These are phyloP conservation scores for Camillea tinctor DNA, from an alignment of 2,329 filamentous ascomycete species.

Conservation along the genomic window DNA sequence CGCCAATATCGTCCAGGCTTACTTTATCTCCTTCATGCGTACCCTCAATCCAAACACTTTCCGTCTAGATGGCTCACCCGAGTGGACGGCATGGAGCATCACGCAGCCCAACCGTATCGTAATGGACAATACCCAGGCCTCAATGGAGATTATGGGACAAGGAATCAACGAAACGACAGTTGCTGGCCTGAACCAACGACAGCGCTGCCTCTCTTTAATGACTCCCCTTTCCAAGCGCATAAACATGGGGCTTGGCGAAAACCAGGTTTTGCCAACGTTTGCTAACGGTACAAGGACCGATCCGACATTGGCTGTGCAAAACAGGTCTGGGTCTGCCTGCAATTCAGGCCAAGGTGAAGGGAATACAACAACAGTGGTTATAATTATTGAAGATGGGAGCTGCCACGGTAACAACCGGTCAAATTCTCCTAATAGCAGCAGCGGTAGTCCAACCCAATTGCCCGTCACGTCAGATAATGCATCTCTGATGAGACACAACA, in stretches of 20 bases:
- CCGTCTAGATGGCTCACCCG: not conserved
- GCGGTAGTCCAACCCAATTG: not conserved
- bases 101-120: not conserved
- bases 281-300: not conserved
- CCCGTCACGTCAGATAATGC: not conserved
- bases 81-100: not conserved
- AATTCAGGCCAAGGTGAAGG: not conserved
- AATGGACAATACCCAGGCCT: not conserved
- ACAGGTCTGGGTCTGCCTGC: not conserved
- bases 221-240: not conserved
- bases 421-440: not conserved
- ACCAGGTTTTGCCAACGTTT: not conserved
- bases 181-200: not conserved
- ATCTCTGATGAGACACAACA: not conserved
- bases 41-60: not conserved
- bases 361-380: not conserved
- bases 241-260: not conserved
- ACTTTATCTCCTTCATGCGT: not conserved
- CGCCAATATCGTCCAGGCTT: not conserved
- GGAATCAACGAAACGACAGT: not conserved
- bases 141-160: not conserved
- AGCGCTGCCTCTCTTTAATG: not conserved
- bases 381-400: not conserved
- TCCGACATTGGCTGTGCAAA: not conserved
- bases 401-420: not conserved